Conservation (phyloP, 2,329 filamentous ascomycete species). For the Colletotrichum falcatum region DNA sequence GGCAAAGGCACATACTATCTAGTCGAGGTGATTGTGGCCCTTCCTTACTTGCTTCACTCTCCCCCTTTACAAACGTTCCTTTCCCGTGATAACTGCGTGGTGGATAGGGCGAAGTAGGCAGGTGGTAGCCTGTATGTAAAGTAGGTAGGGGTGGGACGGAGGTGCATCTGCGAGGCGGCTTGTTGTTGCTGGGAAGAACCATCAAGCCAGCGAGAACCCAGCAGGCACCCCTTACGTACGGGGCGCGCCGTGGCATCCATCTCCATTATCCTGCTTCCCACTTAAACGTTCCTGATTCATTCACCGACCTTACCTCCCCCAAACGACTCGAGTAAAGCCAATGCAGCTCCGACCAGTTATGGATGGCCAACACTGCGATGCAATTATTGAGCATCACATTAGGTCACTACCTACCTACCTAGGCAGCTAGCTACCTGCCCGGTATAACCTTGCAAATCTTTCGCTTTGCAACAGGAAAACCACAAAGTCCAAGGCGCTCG, state of each 20-base stretch:
- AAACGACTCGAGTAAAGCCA: background rate
- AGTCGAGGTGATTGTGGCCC: background rate
- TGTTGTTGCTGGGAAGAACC: slow-evolving; percentile 16
- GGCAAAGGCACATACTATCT: background rate
- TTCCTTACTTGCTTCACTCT: background rate
- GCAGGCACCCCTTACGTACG: slow-evolving; percentile 30
- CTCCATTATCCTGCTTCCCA: background rate
- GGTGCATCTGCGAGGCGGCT: background rate
- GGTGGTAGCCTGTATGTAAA: background rate
- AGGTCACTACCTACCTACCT: background rate
- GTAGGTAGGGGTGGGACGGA: slow-evolving; percentile 14
- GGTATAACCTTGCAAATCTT: background rate
- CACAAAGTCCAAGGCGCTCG: background rate
- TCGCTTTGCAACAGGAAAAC: too few species aligned
- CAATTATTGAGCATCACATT: background rate
- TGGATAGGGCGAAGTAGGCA: slow-evolving; percentile 8
- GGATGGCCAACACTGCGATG: background rate
- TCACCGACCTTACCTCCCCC: background rate
- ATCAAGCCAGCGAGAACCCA: slow-evolving; percentile 11
- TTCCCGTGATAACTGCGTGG: background rate
- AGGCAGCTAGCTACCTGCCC: too few species aligned
- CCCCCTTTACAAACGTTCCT: too few species aligned
- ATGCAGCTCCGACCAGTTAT: background rate
- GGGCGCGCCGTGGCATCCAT: slow-evolving; percentile 6
- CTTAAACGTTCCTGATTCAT: background rate